Evolutionary conservation across 495 filamentous ascomycete species (phyloP).

Genomic region (Entonaema liquescens): DNA sequence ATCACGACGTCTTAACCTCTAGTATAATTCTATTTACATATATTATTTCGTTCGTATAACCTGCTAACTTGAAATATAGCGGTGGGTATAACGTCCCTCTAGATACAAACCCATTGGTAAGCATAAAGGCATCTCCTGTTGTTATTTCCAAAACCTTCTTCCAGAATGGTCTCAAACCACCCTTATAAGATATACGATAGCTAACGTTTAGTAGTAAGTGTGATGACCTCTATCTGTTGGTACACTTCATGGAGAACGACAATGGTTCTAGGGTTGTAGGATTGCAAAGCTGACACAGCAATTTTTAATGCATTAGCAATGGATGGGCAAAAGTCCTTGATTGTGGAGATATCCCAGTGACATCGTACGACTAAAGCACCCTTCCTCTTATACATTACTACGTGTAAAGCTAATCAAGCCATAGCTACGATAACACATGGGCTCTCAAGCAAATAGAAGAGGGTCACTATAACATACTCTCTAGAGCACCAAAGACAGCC

Average conservation of each 20-base stretch:
- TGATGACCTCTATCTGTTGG: too few relatives aligned
- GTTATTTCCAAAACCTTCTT: too few relatives aligned
- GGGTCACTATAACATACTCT: slow-evolving; percentile 65
- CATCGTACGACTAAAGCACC: slow-evolving; percentile 58
- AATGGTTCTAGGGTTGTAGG: too few relatives aligned
- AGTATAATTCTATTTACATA: slow-evolving; percentile 41
- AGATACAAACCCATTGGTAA: slow-evolving; percentile 75
- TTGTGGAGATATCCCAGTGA: slow-evolving; percentile 86
- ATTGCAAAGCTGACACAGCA: too few relatives aligned
- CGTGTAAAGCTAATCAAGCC: neutral
- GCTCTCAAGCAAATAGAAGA: slow-evolving; percentile 83
- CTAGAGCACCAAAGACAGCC: slow-evolving; percentile 59
- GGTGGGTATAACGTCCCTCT: slow-evolving; percentile 83
- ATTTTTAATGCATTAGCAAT: slow-evolving; percentile 33
- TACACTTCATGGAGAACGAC: too few relatives aligned
- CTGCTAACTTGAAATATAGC: slow-evolving; percentile 40
- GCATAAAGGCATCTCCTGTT: too few relatives aligned
- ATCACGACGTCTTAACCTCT: slow-evolving; percentile 76
- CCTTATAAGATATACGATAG: too few relatives aligned
- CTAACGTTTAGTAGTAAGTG: too few relatives aligned
- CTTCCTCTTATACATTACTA: neutral
- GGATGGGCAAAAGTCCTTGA: slow-evolving; percentile 81
- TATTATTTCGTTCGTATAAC: neutral
- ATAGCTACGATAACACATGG: slow-evolving; percentile 73
- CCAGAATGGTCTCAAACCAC: too few relatives aligned